Evolutionary conservation across 768 basidiomycete genomes (phyloP).

Genomic region (Strobilomyces dryophilus): DNA sequence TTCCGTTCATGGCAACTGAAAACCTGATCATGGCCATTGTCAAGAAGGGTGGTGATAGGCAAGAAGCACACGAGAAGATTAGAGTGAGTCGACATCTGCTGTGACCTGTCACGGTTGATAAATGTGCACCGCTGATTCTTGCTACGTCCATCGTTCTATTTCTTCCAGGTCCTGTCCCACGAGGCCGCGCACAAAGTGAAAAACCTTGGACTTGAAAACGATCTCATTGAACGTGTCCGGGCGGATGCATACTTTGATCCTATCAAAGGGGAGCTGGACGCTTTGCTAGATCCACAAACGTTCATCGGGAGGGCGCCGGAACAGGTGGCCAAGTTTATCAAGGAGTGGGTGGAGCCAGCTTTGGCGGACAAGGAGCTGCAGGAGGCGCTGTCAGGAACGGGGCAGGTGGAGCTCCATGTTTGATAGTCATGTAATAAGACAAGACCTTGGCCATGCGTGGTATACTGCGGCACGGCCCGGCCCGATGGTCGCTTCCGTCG

Average conservation of each 20-base stretch:
- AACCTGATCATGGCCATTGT: conserved; percentile 99
- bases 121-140: conserved; percentile 10
- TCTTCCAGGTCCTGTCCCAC: conserved; percentile 79
- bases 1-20: conserved; percentile 99
- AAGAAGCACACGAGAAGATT: conserved; percentile 96
- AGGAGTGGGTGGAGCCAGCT: conserved; percentile 85
- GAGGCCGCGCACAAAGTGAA: conserved; percentile 95
- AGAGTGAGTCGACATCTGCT: conserved; percentile 46
- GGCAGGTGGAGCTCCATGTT: conserved; percentile 65
- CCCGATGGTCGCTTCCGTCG: conserved; percentile 18
- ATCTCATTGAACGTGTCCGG: conserved; percentile 85
- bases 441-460: neutral
- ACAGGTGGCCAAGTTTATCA: conserved; percentile 87
- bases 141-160: conserved; percentile 5
- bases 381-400: conserved; percentile 46
- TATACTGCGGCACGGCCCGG: conserved; percentile 9
- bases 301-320: conserved; percentile 95
- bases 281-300: conserved; percentile 75
- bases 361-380: conserved; percentile 55
- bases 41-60: conserved; percentile 90
- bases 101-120: conserved; percentile 12
- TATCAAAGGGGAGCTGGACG: conserved; percentile 76
- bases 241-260: conserved; percentile 84
- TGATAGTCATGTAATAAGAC: neutral
- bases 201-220: conserved; percentile 90